Percentiles rank a stretch among this genome's conserved stretches.
Conservation (phyloP, 371 early-diverging fungal genomes). For the Mucor lusitanicus region DNA sequence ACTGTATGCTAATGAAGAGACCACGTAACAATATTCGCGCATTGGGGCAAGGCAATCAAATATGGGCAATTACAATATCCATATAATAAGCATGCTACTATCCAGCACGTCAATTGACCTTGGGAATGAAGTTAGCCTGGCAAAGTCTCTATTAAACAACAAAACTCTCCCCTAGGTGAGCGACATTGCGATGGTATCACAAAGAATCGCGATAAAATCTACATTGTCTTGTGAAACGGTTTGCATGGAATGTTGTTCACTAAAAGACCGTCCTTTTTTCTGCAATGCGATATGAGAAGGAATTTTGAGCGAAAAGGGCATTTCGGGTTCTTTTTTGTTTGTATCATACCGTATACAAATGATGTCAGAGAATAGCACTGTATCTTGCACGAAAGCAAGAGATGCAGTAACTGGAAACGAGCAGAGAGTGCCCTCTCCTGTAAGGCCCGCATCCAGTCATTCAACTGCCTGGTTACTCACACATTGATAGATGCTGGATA, state of each 20-base stretch:
- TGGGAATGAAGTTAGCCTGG: no score
- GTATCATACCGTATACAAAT: slow-evolving; percentile 1
- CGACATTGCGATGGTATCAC: no score
- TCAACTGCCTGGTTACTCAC: neutral
- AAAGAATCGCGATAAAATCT: no score
- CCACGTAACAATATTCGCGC: no score
- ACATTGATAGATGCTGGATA: slow-evolving; percentile 42
- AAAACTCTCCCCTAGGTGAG: no score
- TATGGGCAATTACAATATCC: no score
- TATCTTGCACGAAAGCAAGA: neutral
- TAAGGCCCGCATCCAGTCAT: neutral
- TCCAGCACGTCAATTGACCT: no score
- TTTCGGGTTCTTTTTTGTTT: slow-evolving; percentile 1
- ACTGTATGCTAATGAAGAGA: no score
- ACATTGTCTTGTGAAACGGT: neutral
- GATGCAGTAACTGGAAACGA: neutral
- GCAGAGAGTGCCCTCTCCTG: slow-evolving; percentile 1
- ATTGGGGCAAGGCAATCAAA: no score
- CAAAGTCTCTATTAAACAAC: no score
- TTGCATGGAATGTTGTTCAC: neutral
- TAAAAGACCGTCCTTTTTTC: neutral
- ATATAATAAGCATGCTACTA: no score
- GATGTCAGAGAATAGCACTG: neutral
- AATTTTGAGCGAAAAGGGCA: neutral
- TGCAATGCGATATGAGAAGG: neutral